phyloP scores from a whole-genome alignment of 768 basidiomycete genomes.

The Tulasnella sp. region DNA sequence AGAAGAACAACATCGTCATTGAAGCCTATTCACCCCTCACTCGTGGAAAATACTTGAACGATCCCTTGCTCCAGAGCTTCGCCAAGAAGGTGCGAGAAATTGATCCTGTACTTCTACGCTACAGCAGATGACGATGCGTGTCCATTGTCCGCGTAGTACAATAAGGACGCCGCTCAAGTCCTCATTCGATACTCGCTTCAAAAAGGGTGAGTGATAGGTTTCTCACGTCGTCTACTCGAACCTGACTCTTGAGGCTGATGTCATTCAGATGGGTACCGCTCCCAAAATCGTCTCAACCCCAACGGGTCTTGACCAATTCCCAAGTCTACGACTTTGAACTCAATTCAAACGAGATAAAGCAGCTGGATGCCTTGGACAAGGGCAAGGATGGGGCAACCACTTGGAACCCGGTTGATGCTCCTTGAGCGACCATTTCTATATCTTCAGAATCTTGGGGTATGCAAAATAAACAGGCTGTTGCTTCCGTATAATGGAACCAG shows the following conservation, averaged over 20 bases:
- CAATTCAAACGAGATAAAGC: slow-evolving; percentile 48
- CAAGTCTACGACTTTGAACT: slow-evolving; percentile 70
- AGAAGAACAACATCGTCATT: slow-evolving; percentile 45
- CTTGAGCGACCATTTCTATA: slow-evolving; percentile 2
- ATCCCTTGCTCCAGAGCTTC: slow-evolving; percentile 43
- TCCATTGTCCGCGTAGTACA: too few species aligned
- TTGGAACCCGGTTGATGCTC: slow-evolving; percentile 71
- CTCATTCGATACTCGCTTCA: slow-evolving; percentile 38
- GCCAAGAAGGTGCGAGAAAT: slow-evolving; percentile 56
- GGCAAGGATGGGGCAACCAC: slow-evolving; percentile 63
- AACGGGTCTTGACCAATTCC: slow-evolving; percentile 62
- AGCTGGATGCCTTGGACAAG: slow-evolving; percentile 57
- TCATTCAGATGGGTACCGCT: slow-evolving; percentile 67
- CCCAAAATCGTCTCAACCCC: slow-evolving; percentile 65
- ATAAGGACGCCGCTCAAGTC: slow-evolving; percentile 32
- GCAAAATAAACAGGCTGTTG: too few species aligned
- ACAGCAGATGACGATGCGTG: too few species aligned
- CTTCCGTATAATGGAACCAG: too few species aligned
- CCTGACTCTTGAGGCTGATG: not conserved
- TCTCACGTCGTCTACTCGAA: not conserved
- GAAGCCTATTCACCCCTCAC: slow-evolving; percentile 73
- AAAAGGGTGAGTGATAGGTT: slow-evolving; percentile 25
- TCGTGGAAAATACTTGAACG: slow-evolving; percentile 37
- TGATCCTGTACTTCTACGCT: too few species aligned
- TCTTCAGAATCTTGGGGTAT: too few species aligned